Conservation (phyloP, 345 rosid genomes). For the Rhodamnia rubescens region DNA sequence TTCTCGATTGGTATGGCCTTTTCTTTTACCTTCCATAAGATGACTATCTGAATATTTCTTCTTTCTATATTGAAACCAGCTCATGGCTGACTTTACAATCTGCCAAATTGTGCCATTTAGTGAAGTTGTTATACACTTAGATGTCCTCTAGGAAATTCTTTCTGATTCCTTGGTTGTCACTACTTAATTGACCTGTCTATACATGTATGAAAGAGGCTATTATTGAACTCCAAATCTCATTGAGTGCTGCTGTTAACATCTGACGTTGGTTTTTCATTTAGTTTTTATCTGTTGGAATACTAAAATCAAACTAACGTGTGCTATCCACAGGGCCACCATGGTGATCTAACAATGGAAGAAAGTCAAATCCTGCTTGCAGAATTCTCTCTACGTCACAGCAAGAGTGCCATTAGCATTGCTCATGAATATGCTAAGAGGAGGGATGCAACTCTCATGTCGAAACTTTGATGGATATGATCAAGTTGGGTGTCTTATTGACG, state of each 20-base stretch:
- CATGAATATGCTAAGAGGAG: slow-evolving; percentile 58
- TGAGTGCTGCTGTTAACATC: not conserved
- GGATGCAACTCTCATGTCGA: slow-evolving; percentile 8
- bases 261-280: not conserved
- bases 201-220: not conserved
- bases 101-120: not conserved
- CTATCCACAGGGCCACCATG: slow-evolving; percentile 57
- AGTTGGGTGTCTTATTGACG: not conserved
- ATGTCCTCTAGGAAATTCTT: not conserved
- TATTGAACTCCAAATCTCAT: not conserved
- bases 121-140: not conserved
- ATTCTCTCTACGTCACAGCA: slow-evolving; percentile 79
- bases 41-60: not conserved
- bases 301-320: not conserved
- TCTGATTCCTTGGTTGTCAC: not conserved
- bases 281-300: not conserved
- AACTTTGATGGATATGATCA: slow-evolving; percentile 12
- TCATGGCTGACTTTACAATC: not conserved
- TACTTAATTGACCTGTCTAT: not conserved
- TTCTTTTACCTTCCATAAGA: not conserved
- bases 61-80: not conserved
- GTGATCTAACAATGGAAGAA: slow-evolving; percentile 69
- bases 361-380: slow-evolving; percentile 72
- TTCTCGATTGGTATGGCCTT: slow-evolving; percentile 51
- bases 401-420: slow-evolving; percentile 52